Base-by-base conservation (phyloP, 352 stramenopile genomes). In the Globisporangium sylvaticum region DNA sequence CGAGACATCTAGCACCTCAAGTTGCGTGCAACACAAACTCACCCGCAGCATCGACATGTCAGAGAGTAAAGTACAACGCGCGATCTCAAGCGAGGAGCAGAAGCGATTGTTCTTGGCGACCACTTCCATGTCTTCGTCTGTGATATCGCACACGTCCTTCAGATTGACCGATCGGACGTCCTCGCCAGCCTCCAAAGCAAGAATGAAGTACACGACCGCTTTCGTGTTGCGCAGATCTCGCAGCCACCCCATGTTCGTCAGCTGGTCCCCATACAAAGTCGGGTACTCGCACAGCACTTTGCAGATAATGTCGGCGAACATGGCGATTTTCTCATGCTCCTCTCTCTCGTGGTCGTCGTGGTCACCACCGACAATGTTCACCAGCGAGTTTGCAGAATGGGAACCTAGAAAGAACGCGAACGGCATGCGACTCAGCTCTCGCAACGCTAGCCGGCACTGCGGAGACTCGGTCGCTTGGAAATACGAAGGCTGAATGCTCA, bases 1-100 rank as follows among this genome's bases (percentile, higher is more conserved):
- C 4, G 87, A 88, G 0, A 97, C 56, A 53, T 97, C 88, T 1
- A 98, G 75, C 3, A 79, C 55, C 59, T 96, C 87, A 1, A 98
- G 71, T 15, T 91, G 81, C 1, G 71, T 71, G 58, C 84, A 95
- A 42, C 73, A 76, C 53, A 80, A 27, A 6, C 68, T 74, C 4
- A 87, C 70, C 0, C 70, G 71, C 34, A 74, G 68, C 53, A 95
- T 70, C 0, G 78, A 67, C 5, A 72, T 52, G 37, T 92, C 82
- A 0, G 70, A 78, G 4, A 95, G 29, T 0, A 55, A 8, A 4
- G 60, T 46, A 55, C 87, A 95, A 2, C 67, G 54, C 32, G 70
- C 62, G 22, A 93, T 69, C 10, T 70, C 34, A 29, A 92, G 73
- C 1, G 68, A 65, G 5, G 75, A 69, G 48, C 79, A 83, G 54